These are phyloP conservation scores for Lipomyces starkeyi DNA, from an alignment of 805 yeast species.

Conservation along the genomic window DNA sequence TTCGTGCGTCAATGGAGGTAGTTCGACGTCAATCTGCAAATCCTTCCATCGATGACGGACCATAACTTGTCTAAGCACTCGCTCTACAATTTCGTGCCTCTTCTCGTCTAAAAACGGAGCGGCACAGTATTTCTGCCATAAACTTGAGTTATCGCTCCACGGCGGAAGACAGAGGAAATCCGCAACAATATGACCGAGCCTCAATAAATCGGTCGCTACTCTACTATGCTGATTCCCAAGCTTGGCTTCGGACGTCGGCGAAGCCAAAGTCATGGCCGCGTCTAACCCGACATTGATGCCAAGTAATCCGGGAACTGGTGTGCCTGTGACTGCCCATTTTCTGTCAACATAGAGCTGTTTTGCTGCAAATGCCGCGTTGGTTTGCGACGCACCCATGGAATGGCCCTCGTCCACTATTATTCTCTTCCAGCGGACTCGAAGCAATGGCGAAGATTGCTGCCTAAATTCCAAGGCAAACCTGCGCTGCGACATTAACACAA, in stretches of 20 bases:
- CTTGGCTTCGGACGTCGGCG: slow-evolving; percentile 28
- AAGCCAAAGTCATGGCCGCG: slow-evolving; percentile 53
- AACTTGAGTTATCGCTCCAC: slow-evolving; percentile 54
- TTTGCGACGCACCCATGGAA: slow-evolving; percentile 59
- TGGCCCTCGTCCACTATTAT: slow-evolving; percentile 80
- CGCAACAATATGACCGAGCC: slow-evolving; percentile 58
- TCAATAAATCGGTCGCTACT: slow-evolving; percentile 53
- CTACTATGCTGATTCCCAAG: slow-evolving; percentile 37
- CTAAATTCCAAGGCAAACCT: slow-evolving; percentile 52
- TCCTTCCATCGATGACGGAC: slow-evolving; percentile 63
- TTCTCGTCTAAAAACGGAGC: slow-evolving; percentile 54
- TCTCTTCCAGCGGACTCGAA: slow-evolving; percentile 65
- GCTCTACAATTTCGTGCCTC: slow-evolving; percentile 43
- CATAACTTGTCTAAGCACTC: slow-evolving; percentile 55
- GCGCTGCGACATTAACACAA: slow-evolving; percentile 58
- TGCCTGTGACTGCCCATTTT: slow-evolving; percentile 77
- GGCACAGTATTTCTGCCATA: slow-evolving; percentile 56
- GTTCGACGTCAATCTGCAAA: slow-evolving; percentile 58
- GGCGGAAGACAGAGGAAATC: slow-evolving; percentile 66
- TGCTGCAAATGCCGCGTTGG: slow-evolving; percentile 59
- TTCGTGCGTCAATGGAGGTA: slow-evolving; percentile 65
- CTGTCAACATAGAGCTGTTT: slow-evolving; percentile 60
- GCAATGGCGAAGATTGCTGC: slow-evolving; percentile 47
- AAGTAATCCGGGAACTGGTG: slow-evolving; percentile 75
- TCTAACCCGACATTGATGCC: slow-evolving; percentile 45